These are phyloP conservation scores for Neoconidiobolus thromboides DNA, from an alignment of 371 early-diverging fungal species.

Conservation along the genomic window DNA sequence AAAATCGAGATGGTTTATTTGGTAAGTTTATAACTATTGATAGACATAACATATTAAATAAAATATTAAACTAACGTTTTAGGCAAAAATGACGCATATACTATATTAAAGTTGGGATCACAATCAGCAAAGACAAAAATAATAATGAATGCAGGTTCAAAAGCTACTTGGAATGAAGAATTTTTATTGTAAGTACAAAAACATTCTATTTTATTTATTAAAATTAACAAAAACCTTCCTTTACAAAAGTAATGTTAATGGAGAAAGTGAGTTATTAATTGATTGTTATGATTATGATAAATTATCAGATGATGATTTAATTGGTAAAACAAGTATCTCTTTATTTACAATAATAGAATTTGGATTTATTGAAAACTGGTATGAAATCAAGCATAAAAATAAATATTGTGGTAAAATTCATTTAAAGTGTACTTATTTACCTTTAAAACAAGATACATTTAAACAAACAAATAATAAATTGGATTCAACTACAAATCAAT, in stretches of 20 bases:
- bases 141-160: not conserved
- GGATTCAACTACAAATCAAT: not conserved
- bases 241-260: not conserved
- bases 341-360: not conserved
- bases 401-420: conserved; percentile 2
- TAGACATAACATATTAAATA: not conserved
- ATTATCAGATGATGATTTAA: not conserved
- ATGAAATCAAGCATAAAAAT: not conserved
- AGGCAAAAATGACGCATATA: conserved; percentile 5
- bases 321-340: not conserved
- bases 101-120: not conserved
- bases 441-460: not conserved
- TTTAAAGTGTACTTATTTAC: not conserved
- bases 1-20: conserved; percentile 3
- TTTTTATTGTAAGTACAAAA: not conserved
- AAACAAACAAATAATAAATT: not conserved
- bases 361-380: not conserved
- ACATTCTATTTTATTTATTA: not conserved
- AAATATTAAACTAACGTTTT: not conserved
- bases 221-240: too few species aligned
- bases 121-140: not conserved
- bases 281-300: not conserved
- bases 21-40: not conserved
- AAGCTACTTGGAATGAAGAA: conserved; percentile 1
- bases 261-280: not conserved